Conservation (phyloP, 345 rosid genomes). For the Bretschneidera sinensis region DNA sequence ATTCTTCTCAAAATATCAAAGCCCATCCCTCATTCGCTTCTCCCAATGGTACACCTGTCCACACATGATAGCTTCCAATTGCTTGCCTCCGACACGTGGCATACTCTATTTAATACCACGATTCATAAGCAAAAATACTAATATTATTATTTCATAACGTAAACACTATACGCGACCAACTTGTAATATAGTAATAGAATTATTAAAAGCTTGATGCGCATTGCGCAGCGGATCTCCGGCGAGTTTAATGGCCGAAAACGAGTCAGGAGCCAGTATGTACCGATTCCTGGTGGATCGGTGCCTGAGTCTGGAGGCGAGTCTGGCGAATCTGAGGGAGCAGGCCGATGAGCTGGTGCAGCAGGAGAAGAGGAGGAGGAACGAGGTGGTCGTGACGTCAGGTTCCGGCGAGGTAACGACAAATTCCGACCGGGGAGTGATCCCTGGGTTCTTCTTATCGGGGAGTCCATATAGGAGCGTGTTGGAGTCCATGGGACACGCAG, state of each 20-base stretch:
- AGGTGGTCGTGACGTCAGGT: conserved; percentile 15
- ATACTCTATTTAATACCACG: conserved; percentile 4
- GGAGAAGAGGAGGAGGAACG: conserved; percentile 18
- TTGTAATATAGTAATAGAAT: conserved; percentile 3
- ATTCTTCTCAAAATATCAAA: not conserved
- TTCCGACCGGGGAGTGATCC: conserved; percentile 24
- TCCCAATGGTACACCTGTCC: conserved; percentile 25
- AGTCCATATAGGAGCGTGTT: conserved; percentile 56
- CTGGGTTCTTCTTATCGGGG: conserved; percentile 42
- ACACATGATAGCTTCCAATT: conserved; percentile 17
- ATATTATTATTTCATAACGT: not conserved
- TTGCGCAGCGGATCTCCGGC: conserved; percentile 25
- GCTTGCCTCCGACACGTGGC: conserved; percentile 28
- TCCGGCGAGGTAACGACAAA: conserved; percentile 27
- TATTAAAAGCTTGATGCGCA: conserved; percentile 8
- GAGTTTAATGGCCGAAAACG: conserved; percentile 38
- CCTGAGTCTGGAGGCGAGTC: conserved; percentile 53
- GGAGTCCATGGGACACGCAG: conserved; percentile 77
- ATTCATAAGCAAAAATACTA: not conserved
- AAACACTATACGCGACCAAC: conserved; percentile 16
- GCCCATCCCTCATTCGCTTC: not conserved
- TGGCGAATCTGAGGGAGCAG: conserved; percentile 46
- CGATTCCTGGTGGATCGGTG: conserved; percentile 60
- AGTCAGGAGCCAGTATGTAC: conserved; percentile 28
- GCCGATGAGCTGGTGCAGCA: conserved; percentile 34